These are phyloP conservation scores for Monilinia aucupariae DNA, from an alignment of 2,329 filamentous ascomycete species.

Conservation along the genomic window DNA sequence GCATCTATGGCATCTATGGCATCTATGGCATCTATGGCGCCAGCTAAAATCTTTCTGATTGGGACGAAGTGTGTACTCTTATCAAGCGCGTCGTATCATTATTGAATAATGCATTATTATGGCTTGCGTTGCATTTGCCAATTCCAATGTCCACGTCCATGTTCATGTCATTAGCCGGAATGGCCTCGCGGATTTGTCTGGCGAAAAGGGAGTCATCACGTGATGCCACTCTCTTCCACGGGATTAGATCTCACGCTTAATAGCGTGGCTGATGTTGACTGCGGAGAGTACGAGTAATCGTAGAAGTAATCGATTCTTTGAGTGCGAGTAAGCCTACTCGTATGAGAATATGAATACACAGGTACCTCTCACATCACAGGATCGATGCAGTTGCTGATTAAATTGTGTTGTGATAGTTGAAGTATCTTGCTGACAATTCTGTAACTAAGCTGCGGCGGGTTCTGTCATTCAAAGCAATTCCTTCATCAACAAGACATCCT, in stretches of 20 bases:
- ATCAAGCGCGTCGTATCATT: neutral
- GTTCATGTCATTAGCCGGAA: neutral
- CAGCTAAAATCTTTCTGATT: too few species aligned
- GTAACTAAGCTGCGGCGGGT: slow-evolving; percentile 22
- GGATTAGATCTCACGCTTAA: neutral
- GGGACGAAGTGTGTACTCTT: too few species aligned
- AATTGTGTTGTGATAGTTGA: neutral
- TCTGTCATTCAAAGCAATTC: neutral
- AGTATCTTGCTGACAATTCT: slow-evolving; percentile 9
- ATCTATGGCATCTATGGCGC: too few species aligned
- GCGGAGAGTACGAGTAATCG: too few species aligned
- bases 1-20: too few species aligned
- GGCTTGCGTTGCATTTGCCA: neutral
- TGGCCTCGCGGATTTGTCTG: neutral
- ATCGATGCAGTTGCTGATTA: neutral
- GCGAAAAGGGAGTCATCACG: slow-evolving; percentile 11
- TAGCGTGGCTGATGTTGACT: neutral
- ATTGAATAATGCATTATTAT: too few species aligned
- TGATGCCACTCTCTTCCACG: neutral
- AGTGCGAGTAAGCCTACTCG: too few species aligned
- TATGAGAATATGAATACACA: neutral
- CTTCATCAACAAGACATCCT: neutral
- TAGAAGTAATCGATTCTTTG: too few species aligned
- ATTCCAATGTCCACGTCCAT: neutral
- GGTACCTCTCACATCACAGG: neutral